Conservation (phyloP, 2,329 filamentous ascomycete genomes). For the Trichophyton rubrum region DNA sequence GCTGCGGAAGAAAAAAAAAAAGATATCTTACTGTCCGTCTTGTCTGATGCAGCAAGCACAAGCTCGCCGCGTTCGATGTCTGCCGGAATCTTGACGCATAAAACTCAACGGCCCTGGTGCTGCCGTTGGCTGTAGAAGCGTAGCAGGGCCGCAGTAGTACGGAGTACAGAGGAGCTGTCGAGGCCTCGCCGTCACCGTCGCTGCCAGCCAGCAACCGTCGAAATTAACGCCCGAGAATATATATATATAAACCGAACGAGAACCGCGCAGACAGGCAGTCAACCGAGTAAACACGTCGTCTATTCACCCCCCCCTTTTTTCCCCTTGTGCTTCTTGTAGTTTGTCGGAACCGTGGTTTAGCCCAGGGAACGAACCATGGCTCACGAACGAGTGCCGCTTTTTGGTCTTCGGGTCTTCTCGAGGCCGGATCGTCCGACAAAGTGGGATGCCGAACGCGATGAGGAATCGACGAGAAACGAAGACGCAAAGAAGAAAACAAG, state of each 20-base stretch:
- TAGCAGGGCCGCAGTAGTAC: background rate
- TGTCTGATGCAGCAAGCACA: constrained; percentile 37
- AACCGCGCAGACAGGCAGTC: constrained; percentile 9
- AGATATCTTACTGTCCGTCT: constrained; percentile 32
- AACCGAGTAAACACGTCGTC: constrained; percentile 16
- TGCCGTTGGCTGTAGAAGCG: constrained; percentile 1
- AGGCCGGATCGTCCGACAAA: background rate
- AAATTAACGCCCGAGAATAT: background rate
- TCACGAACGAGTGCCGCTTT: constrained; percentile 14
- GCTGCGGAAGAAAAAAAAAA: background rate
- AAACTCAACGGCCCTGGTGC: constrained; percentile 23
- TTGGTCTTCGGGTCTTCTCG: background rate
- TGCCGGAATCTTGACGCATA: constrained; percentile 36
- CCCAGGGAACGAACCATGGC: constrained; percentile 24
- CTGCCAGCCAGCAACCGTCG: background rate
- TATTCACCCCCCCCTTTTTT: background rate
- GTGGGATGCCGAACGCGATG: background rate
- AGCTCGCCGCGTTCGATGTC: constrained; percentile 36
- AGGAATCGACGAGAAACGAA: background rate
- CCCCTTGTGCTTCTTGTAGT: background rate
- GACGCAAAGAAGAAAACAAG: background rate
- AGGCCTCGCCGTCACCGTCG: background rate
- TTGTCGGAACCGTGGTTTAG: constrained; percentile 18
- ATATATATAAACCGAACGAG: background rate
- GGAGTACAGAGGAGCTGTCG: too few species aligned